Base-by-base conservation (phyloP, 306 rosid species). In the Sophora flavescens region DNA sequence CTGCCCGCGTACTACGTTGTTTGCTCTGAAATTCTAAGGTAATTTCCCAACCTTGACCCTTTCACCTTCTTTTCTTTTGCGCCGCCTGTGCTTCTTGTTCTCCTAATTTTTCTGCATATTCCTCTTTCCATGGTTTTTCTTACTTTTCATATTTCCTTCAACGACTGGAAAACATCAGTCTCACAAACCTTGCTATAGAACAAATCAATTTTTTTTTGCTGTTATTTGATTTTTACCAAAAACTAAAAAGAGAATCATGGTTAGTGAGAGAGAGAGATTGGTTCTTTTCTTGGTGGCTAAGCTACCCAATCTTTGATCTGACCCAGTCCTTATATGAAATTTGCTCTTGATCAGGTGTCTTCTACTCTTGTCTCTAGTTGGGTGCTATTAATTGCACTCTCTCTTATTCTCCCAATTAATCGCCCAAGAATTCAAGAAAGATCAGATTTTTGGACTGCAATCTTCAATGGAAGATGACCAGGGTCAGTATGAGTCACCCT, bases 221-320 rank as follows among this genome's bases (percentile, higher is more conserved):
- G 10, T 41, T 41, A 9, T 41, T 44, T 44, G 50, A 44, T 44
- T 11, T 11, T 44, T 44, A 42, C 16, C 32, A 15, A 15, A 14
- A 73, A 26, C 36, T 13, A 5, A 22, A 73, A 73, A 28, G 1
- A 15, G 57, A 51, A 15, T 13, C 28, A 15, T 18, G 1, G 26
- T 47, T 47, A 11, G 52, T 47, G 0, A 22, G 22, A 22, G 22
- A 11, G 6, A 62, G 47, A 35, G 68, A 62, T 14, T 62, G 5
- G 48, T 74, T 33, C 52, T 63, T 75, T 63, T 51, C 80, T 75
- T 63, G 63, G 80, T 8, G 4, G 42, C 17, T 26, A 75, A 75
- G 80, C 30, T 51, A 75, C 62, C 39, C 41, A 51, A 63, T 63
- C 63, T 75, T 35, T 74, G 3, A 74, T 32, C 15, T 63, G 45